A percentile compares a stretch with the other conserved stretches of the same genome.
Evolutionary conservation across 2,329 filamentous ascomycete species (phyloP).

Genomic region (Pestalotiopsis sp.): DNA sequence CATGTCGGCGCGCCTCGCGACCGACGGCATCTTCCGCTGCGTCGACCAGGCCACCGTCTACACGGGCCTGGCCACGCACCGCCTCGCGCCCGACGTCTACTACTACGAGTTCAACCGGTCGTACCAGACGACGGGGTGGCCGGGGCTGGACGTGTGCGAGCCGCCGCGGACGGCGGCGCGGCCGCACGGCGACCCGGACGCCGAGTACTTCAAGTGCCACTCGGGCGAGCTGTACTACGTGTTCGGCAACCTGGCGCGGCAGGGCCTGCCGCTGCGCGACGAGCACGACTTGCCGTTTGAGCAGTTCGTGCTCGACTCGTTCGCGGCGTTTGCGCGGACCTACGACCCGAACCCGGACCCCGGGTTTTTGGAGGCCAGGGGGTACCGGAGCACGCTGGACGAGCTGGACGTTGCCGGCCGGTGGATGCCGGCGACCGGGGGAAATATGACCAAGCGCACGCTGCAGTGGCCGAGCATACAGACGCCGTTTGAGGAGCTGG

Average conservation of each 20-base stretch:
- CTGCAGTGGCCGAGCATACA: constrained; percentile 45
- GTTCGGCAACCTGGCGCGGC: constrained; percentile 52
- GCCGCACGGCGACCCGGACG: constrained; percentile 26
- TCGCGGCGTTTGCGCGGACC: constrained; percentile 52
- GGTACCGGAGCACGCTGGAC: constrained; percentile 34
- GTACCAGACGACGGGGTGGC: constrained; percentile 56
- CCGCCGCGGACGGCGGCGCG: constrained; percentile 36
- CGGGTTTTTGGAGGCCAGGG: constrained; percentile 46
- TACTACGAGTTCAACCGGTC: constrained; percentile 65
- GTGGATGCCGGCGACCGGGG: constrained; percentile 38
- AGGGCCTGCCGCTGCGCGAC: constrained; percentile 49
- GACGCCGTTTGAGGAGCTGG: constrained; percentile 48
- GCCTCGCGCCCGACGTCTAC: constrained; percentile 50
- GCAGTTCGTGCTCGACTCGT: constrained; percentile 48
- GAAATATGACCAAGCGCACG: constrained; percentile 45
- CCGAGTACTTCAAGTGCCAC: constrained; percentile 56
- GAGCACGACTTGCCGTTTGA: constrained; percentile 39
- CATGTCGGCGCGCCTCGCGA: constrained; percentile 55
- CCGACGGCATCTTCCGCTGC: constrained; percentile 63
- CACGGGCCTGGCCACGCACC: constrained; percentile 45
- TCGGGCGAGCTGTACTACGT: constrained; percentile 58
- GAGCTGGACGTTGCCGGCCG: constrained; percentile 30
- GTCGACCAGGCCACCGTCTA: constrained; percentile 61
- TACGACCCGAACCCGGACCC: constrained; percentile 53
- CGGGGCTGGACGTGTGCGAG: constrained; percentile 53